Base-by-base conservation (phyloP, 352 stramenopile species). In the Phytophthora europaea region DNA sequence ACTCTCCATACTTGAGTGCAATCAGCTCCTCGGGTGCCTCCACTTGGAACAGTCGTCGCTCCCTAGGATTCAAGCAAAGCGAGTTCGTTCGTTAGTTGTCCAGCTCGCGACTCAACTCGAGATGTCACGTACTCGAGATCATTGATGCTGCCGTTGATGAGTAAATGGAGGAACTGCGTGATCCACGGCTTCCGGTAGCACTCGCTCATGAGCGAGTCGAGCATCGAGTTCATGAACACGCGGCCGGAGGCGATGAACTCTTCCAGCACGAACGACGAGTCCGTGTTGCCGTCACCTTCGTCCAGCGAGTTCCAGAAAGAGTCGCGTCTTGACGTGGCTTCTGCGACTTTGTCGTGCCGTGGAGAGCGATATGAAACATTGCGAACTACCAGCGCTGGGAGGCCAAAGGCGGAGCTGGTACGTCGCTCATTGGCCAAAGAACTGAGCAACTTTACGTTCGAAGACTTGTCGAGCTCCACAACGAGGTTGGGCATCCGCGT, bases 391-490 rank as follows among this genome's bases (percentile, higher is more conserved):
- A 84, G 72, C 16, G 66, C 65, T 10, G 82, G 76, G 2, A 89
- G 54, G 15, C 73, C 76, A 20, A 88, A 82, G 4, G 73, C 82
- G 15, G 80, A 80, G 28, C 67, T 80, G 0, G 61, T 66, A 23
- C 75, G 76, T 7, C 74, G 76, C 9, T 93, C 86, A 26, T 93
- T 92, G 22, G 86, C 77, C 1, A 93, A 45, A 16, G 85, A 93
- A 45, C 86, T 94, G 10, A 95, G 70, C n/a, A 95, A 59, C 51
- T 92, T 93, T 38, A 95, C 85, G 65, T 95, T 95, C 16, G 86
- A 91, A 4, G 86, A 73, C 16, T 89, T 87, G 33, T 90, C 87
- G 0, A 95, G 66, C 53, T 95, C 88, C 1, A 94, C 85, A 0
- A 95, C 81, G 20, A 95, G 67, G 48, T 94, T 95, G 2, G 84